phyloP scores from a whole-genome alignment of 2,329 filamentous ascomycete genomes.

The Monilinia fructicola region DNA sequence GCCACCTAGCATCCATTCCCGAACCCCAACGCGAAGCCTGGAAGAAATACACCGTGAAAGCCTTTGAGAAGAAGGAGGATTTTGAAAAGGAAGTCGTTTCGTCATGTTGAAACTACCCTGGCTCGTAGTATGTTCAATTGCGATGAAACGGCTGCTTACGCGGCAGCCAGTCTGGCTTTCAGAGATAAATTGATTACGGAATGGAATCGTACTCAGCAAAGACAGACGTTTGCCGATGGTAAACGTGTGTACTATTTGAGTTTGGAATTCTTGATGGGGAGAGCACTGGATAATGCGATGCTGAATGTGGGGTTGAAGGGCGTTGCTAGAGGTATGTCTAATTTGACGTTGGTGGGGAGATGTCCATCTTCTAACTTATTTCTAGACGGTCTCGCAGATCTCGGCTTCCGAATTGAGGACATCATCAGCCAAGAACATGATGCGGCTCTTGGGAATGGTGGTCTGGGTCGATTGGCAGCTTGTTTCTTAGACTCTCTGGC shows the following conservation, averaged over 20 bases:
- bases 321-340: slow-evolving; percentile 67
- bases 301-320: slow-evolving; percentile 90
- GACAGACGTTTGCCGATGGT: slow-evolving; percentile 83
- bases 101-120: slow-evolving; percentile 93
- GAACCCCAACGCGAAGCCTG: slow-evolving; percentile 83
- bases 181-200: slow-evolving; percentile 89
- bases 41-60: slow-evolving; percentile 62
- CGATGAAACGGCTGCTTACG: slow-evolving; percentile 89
- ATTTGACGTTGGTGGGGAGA: slow-evolving; percentile 45
- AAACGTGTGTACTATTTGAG: slow-evolving; percentile 98
- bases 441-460: slow-evolving; percentile 92
- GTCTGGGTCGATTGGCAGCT: slow-evolving; percentile 88
- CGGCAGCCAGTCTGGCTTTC: slow-evolving; percentile 87
- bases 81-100: slow-evolving; percentile 89
- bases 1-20: slow-evolving; percentile 68
- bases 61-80: slow-evolving; percentile 76
- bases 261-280: slow-evolving; percentile 95
- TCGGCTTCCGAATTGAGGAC: slow-evolving; percentile 96
- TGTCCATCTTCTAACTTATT: slow-evolving; percentile 44
- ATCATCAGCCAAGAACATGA: slow-evolving; percentile 94
- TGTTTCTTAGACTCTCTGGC: slow-evolving; percentile 97
- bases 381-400: slow-evolving; percentile 76
- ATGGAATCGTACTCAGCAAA: slow-evolving; percentile 98
- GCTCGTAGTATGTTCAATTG: slow-evolving; percentile 98
- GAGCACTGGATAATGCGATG: slow-evolving; percentile 97